Evolutionary conservation across 140 eudicot species (phyloP).

Genomic region (Flaveria floridana): DNA sequence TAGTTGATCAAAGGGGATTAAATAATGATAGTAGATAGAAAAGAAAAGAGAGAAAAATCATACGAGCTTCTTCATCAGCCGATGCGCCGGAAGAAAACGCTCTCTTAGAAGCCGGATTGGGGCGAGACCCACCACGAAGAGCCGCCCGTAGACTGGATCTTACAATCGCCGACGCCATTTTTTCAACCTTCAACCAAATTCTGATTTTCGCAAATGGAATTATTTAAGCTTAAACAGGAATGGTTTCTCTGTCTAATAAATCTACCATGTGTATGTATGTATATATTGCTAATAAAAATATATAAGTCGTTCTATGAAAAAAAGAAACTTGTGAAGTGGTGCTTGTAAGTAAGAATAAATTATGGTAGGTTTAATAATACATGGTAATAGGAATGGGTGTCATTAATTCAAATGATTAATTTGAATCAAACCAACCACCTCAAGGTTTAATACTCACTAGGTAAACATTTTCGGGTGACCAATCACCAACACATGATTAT

Average conservation of each 20-base stretch:
- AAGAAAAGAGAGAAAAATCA: neutral
- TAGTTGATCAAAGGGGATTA: neutral
- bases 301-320: no score
- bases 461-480: no score
- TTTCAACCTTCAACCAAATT: conserved; percentile 28
- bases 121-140: conserved; percentile 55
- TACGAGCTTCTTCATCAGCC: conserved; percentile 72
- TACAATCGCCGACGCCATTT: conserved; percentile 71
- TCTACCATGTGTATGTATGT: no score
- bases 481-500: no score
- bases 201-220: neutral
- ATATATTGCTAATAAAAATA: no score
- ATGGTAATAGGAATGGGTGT: neutral
- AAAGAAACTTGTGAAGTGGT: no score
- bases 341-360: no score
- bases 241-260: no score
- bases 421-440: no score
- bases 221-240: neutral
- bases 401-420: neutral
- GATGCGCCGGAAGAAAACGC: conserved; percentile 50
- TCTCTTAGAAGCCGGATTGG: conserved; percentile 46
- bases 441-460: no score
- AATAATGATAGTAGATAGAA: neutral
- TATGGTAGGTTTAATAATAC: no score
- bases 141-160: conserved; percentile 66